Percentiles rank a stretch among this genome's conserved stretches.
Evolutionary conservation across 805 yeast species (phyloP).

Genomic region (Ogataea nitratoaversa): DNA sequence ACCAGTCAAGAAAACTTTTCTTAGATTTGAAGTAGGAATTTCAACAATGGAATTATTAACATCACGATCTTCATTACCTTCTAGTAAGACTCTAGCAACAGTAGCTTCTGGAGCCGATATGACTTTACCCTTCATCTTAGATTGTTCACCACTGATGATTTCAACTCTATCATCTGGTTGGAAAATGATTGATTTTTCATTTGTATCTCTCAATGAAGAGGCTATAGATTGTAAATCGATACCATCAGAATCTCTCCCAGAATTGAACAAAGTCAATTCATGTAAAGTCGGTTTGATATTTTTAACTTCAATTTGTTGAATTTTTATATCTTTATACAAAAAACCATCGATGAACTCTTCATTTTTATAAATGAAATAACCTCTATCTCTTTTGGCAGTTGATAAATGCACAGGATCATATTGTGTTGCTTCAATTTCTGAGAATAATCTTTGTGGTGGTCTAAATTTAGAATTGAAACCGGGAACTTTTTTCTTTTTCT

Average conservation of each 20-base stretch:
- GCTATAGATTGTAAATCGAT: conserved; percentile 85
- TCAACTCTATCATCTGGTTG: conserved; percentile 95
- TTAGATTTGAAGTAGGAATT: conserved; percentile 73
- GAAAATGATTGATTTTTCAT: conserved; percentile 55
- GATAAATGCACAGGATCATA: conserved; percentile 72
- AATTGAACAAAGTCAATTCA: conserved; percentile 77
- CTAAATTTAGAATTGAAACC: conserved; percentile 58
- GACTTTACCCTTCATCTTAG: conserved; percentile 81
- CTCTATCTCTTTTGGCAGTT: conserved; percentile 54
- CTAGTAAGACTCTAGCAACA: conserved; percentile 48
- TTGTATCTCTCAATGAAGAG: conserved; percentile 68
- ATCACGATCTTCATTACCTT: conserved; percentile 53
- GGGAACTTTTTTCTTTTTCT: conserved; percentile 35
- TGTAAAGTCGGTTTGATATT: conserved; percentile 80
- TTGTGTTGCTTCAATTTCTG: conserved; percentile 83
- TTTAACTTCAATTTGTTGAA: conserved; percentile 76
- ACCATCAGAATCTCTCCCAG: conserved; percentile 76
- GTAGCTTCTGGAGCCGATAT: conserved; percentile 55
- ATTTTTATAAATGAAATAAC: conserved; percentile 66
- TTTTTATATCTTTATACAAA: conserved; percentile 78
- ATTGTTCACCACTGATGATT: conserved; percentile 88
- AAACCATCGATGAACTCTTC: conserved; percentile 92
- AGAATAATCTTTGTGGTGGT: conserved; percentile 83
- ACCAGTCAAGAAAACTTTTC: conserved; percentile 86
- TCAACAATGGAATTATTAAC: conserved; percentile 59